Percentiles rank a stretch among this genome's conserved stretches.
phyloP scores from a whole-genome alignment of 208 protist species.

The Leishmania mexicana region DNA sequence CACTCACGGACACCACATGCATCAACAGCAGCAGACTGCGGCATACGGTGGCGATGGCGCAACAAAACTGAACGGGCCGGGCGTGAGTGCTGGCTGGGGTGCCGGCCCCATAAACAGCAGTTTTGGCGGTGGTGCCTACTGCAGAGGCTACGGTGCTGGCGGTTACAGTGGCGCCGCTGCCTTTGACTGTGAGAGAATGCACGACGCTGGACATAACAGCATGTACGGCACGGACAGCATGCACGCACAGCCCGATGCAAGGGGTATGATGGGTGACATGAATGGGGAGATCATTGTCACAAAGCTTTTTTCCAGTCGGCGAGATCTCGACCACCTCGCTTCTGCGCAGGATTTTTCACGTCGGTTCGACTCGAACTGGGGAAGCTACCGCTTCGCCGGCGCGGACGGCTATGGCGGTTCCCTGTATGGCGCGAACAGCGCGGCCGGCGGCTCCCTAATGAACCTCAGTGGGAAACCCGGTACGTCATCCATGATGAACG shows the following conservation, averaged over 20 bases:
- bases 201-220: slow-evolving; percentile 35
- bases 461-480: slow-evolving; percentile 8
- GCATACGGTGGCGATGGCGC: slow-evolving; percentile 4
- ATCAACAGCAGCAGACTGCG: neutral
- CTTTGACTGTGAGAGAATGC: slow-evolving; percentile 29
- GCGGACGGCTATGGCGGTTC: slow-evolving; percentile 28
- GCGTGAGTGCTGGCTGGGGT: slow-evolving; percentile 1
- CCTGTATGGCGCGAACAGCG: slow-evolving; percentile 18
- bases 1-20: neutral
- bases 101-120: slow-evolving; percentile 9
- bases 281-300: slow-evolving; percentile 56
- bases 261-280: slow-evolving; percentile 29
- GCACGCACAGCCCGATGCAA: slow-evolving; percentile 26
- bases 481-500: neutral
- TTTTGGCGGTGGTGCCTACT: slow-evolving; percentile 21
- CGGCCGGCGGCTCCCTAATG: slow-evolving; percentile 18
- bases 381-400: slow-evolving; percentile 31
- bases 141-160: slow-evolving; percentile 22
- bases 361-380: slow-evolving; percentile 55
- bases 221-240: slow-evolving; percentile 53
- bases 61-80: slow-evolving; percentile 19
- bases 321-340: slow-evolving; percentile 47
- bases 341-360: slow-evolving; percentile 54
- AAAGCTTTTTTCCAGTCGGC: slow-evolving; percentile 78
- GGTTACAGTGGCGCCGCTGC: slow-evolving; percentile 24